Conservation (phyloP, 2,329 filamentous ascomycete species). For the Diplodia sapinea region DNA sequence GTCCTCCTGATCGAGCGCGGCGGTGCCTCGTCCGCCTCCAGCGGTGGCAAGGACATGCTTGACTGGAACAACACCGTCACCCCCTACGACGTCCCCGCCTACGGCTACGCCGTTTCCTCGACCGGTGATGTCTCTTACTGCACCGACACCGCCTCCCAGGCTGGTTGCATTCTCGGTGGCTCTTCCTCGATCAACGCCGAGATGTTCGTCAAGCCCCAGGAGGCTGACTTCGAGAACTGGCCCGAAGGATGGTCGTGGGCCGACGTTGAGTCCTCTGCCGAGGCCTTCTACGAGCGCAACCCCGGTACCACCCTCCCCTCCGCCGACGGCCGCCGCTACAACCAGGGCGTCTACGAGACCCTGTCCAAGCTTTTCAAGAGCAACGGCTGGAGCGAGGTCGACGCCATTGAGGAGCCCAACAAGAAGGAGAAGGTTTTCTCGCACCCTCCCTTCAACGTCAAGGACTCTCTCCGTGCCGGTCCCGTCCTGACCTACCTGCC, state of each 20-base stretch:
- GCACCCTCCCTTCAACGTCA: conserved; percentile 31
- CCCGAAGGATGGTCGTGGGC: conserved; percentile 37
- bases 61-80: conserved; percentile 46
- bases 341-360: conserved; percentile 36
- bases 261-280: conserved; percentile 35
- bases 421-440: conserved; percentile 36
- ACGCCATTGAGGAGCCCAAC: conserved; percentile 36
- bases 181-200: conserved; percentile 45
- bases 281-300: conserved; percentile 36
- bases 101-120: conserved; percentile 40
- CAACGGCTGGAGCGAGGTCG: conserved; percentile 35
- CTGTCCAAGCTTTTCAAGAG: conserved; percentile 34
- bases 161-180: conserved; percentile 50
- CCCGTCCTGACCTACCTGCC: conserved; percentile 38
- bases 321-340: conserved; percentile 36
- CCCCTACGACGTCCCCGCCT: conserved; percentile 48
- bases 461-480: conserved; percentile 35
- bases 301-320: conserved; percentile 37
- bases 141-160: conserved; percentile 45
- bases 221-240: conserved; percentile 42
- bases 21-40: conserved; percentile 43
- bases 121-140: conserved; percentile 42
- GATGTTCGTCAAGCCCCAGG: conserved; percentile 44
- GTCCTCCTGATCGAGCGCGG: conserved; percentile 51
- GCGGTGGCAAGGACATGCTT: conserved; percentile 41